phyloP scores from a whole-genome alignment of 805 yeast species.

The Alloascoidea hylecoeti region DNA sequence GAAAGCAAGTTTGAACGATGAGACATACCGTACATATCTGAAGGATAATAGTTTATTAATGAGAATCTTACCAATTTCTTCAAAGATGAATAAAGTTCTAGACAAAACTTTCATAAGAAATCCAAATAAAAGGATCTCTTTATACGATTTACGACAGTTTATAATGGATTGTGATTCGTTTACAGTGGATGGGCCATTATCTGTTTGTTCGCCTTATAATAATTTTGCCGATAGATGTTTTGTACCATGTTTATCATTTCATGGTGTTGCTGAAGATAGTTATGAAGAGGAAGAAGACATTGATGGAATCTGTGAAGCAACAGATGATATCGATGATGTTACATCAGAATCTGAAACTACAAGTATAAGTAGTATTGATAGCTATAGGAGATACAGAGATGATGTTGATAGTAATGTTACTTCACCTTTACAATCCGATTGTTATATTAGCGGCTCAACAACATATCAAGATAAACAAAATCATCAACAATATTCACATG shows the following conservation, averaged over 20 bases:
- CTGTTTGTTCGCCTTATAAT: neutral
- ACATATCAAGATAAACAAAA: no score
- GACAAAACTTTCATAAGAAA: constrained; percentile 14
- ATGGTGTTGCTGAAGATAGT: neutral
- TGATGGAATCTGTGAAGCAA: no score
- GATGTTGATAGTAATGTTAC: no score
- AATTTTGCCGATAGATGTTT: neutral
- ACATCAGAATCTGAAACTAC: no score
- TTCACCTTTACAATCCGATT: no score
- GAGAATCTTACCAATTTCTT: constrained; percentile 61
- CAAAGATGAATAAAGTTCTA: constrained; percentile 41
- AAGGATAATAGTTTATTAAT: constrained; percentile 34
- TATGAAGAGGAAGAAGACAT: neutral
- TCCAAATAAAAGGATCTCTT: constrained; percentile 10
- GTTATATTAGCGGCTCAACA: no score
- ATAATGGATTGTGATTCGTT: constrained; percentile 8
- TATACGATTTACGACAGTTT: constrained; percentile 8
- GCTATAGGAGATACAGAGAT: no score
- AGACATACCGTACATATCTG: constrained; percentile 51
- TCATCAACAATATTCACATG: no score
- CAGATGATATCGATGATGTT: no score
- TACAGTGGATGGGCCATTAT: constrained; percentile 5
- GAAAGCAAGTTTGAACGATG: constrained; percentile 44
- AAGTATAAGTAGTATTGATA: no score
- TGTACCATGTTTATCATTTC: neutral